Conservation (phyloP, 768 basidiomycete genomes). For the Macrolepiota dolichaula region DNA sequence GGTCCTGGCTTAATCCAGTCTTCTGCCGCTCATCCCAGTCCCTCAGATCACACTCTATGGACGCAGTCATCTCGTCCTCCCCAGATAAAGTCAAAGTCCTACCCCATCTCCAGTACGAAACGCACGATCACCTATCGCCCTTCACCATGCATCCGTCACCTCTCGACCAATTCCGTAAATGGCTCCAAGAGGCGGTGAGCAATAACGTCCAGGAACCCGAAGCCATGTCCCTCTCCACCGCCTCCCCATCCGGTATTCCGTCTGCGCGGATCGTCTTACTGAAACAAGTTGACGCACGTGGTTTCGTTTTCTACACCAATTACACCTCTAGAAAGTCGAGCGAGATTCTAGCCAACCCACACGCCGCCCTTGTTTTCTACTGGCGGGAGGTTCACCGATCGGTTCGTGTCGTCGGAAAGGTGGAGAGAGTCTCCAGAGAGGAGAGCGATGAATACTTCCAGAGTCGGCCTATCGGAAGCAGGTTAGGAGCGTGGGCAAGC, state of each 20-base stretch:
- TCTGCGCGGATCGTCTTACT: conserved; percentile 88
- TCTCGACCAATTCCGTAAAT: conserved; percentile 78
- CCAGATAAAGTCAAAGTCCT: conserved; percentile 63
- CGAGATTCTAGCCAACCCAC: conserved; percentile 75
- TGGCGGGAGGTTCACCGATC: conserved; percentile 83
- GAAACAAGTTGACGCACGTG: conserved; percentile 82
- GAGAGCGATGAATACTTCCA: conserved; percentile 85
- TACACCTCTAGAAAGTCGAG: conserved; percentile 89
- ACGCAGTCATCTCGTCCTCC: conserved; percentile 40
- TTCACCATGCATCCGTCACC: conserved; percentile 62
- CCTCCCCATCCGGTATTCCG: conserved; percentile 69
- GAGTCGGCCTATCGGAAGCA: conserved; percentile 77
- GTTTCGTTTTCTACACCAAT: conserved; percentile 97
- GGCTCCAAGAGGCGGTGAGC: conserved; percentile 72
- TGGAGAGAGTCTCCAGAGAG: conserved; percentile 68
- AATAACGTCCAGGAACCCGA: conserved; percentile 78
- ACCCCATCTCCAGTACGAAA: conserved; percentile 73
- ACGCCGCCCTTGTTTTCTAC: conserved; percentile 84
- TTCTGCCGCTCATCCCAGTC: neutral
- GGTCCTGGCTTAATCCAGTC: neutral
- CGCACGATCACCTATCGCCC: conserved; percentile 61
- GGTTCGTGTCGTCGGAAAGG: conserved; percentile 81
- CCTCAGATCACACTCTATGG: conserved; percentile 21
- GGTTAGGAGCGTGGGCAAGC: conserved; percentile 92
- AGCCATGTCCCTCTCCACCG: conserved; percentile 79